Base-by-base conservation (phyloP, 805 yeast species). In the Starmerella sirachaensis region DNA sequence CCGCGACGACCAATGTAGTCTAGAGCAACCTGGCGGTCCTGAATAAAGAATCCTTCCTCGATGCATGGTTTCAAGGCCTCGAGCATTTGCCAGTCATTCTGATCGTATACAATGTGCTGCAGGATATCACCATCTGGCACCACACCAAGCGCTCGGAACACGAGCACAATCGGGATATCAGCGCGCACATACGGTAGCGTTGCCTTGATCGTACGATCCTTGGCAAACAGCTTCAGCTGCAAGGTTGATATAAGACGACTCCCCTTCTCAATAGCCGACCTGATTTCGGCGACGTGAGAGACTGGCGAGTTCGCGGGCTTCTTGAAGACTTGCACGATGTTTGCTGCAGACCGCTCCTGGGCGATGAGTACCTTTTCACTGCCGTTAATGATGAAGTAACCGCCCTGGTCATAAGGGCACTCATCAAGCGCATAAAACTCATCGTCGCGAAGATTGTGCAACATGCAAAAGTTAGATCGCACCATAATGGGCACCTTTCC, bases 321-420 rank as follows among this genome's bases (percentile, higher is more conserved):
- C 61, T 84, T 88, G 70, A 91, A 91, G 17, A 91, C 99, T 65
- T 91, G 98, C 26, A 91, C 98, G 49, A 91, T 91, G 58, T 91
- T 91, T 33, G 98, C 99, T 11, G 99, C 97, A 43, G 91, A 77
- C 60, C 99, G 76, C 63, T 91, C 99, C 64, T 91, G 99, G 22
- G 99, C 99, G 66, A 91, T 91, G 55, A 91, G 68, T 40, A 91
- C 99, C 61, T 91, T 91, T 60, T 91, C 99, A 16, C 96, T 84
- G 53, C 99, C 99, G 65, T 91, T 91, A 57, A 91, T 91, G 51
- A 91, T 86, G 58, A 91, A 91, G 62, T 91, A 91, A 46, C 99
- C 99, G 61, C 99, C 99, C 93, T 91, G 93, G 69, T 91, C 99
- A 62, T 83, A 91, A 22, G 98, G 98, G 65, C 99, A 91, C 64